Base-by-base conservation (phyloP, 164 flowering plant species). In the Sextonia rubra region DNA sequence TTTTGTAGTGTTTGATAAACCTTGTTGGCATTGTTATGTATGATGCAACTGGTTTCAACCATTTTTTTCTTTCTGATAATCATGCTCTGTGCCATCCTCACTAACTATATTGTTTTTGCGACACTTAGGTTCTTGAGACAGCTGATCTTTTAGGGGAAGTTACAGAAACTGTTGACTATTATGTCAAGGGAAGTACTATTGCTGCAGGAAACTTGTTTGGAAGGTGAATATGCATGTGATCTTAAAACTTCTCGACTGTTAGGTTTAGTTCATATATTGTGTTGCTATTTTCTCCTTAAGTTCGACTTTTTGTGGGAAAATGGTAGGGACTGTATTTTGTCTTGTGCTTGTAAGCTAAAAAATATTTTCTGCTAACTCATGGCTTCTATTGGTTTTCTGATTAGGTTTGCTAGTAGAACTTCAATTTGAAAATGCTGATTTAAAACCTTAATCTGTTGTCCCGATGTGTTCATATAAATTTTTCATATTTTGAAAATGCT, bases 171-270 rank as follows among this genome's bases (percentile, higher is more conserved):
- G 97, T 91, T 69, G 99, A 91, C 73, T 96, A 96, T 76, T 93
- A 82, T 84, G 97, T 92, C 24, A 93, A 88, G 79, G 99, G 99
- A 76, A 87, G 89, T 79, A 96, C 98, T 23, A 72, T 93, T 80
- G 92, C 92, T 66, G 98, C 94, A 3, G 99, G 99, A 26, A 96
- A 96, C 80, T 83, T 96, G 75, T 96, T 93, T 87, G 98, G 99
- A 81, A 90, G 99, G 99, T 94, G 69, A 74, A 30, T n/a, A 32
- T 70, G 49, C 32, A 9, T 62, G 23, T 3, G 8, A 5, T 44
- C 12, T 66, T 37, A 37, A 60, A 37, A 60, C 63, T 22, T n/a
- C 3, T 60, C 22, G 23, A n/a, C 63, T 60, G n/a, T 60, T 60
- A 22, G 63, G 25, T 60, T 23, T 23, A 37, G 11, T 7, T 37